A percentile compares a stretch with the other conserved stretches of the same genome.
These are phyloP conservation scores for Corylus heterophylla DNA, from an alignment of 306 rosid species.

Conservation along the genomic window DNA sequence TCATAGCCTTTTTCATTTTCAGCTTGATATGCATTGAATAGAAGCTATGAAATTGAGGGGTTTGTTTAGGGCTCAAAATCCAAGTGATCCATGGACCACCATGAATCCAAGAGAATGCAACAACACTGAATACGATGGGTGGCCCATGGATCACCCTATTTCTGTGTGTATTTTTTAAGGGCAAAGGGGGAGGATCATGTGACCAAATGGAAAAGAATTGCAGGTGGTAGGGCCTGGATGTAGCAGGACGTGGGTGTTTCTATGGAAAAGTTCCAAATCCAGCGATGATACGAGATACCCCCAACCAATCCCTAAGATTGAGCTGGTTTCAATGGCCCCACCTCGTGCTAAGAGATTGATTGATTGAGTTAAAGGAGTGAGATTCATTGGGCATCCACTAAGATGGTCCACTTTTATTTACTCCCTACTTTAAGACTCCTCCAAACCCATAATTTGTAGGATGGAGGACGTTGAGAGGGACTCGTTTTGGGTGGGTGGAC, in stretches of 20 bases:
- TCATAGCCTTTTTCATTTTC: neutral
- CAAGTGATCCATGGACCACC: neutral
- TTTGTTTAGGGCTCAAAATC: neutral
- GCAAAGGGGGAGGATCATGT: slow-evolving; percentile 8
- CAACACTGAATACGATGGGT: neutral
- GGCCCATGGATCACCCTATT: slow-evolving; percentile 5
- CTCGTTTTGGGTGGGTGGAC: too few species aligned
- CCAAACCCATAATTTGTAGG: neutral
- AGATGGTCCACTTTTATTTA: slow-evolving; percentile 2
- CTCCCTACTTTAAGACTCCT: neutral
- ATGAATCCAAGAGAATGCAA: neutral
- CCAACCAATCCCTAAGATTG: slow-evolving; percentile 27
- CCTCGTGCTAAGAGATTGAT: slow-evolving; percentile 6
- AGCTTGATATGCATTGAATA: neutral
- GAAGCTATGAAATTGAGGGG: neutral
- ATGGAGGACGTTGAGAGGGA: neutral
- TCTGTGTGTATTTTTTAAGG: neutral
- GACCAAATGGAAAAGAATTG: slow-evolving; percentile 16
- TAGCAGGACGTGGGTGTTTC: slow-evolving; percentile 39
- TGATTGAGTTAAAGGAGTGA: neutral
- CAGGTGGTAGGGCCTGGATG: slow-evolving; percentile 32
- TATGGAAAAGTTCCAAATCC: slow-evolving; percentile 31
- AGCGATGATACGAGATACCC: slow-evolving; percentile 24
- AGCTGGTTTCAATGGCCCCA: slow-evolving; percentile 41
- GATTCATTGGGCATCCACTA: neutral